A percentile compares a stretch with the other conserved stretches of the same genome.
Conservation (phyloP, 176 grass and related monocot genomes). For the Cenchrus purpureus region DNA sequence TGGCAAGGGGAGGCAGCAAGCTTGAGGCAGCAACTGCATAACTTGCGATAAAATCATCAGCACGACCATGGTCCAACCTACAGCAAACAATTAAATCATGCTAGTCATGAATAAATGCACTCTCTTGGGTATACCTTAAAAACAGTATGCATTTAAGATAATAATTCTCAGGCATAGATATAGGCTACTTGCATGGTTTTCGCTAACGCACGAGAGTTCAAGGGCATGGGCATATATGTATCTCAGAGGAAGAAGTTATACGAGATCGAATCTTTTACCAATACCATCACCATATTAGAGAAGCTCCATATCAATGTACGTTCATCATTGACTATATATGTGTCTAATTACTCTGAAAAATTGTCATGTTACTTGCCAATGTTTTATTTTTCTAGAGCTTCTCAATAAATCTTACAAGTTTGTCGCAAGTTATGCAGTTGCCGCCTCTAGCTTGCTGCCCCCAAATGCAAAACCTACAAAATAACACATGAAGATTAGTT, state of each 20-base stretch:
- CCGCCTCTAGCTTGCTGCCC: constrained; percentile 54
- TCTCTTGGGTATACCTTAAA: neutral
- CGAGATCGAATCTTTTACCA: neutral
- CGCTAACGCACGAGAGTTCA: neutral
- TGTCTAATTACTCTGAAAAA: neutral
- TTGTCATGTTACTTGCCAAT: neutral
- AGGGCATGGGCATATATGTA: neutral
- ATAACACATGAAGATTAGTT: constrained; percentile 18
- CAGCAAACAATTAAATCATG: constrained; percentile 32
- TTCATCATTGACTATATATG: neutral
- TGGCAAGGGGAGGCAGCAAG: constrained; percentile 53
- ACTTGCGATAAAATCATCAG: constrained; percentile 54
- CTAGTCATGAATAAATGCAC: neutral
- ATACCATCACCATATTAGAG: neutral
- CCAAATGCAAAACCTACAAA: constrained; percentile 54
- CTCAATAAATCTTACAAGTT: constrained; percentile 45
- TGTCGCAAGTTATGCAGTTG: constrained; percentile 68
- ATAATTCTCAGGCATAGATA: constrained; percentile 1
- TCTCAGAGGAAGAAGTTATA: neutral
- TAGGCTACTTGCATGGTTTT: neutral
- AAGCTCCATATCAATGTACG: neutral
- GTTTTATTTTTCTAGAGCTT: neutral
- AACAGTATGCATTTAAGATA: neutral
- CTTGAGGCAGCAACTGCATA: constrained; percentile 69
- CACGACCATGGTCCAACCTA: constrained; percentile 50